Evolutionary conservation across 2,329 filamentous ascomycete species (phyloP), one percentile per base, ranked within the genome.

Genomic region (Talaromyces verruculosus): DNA sequence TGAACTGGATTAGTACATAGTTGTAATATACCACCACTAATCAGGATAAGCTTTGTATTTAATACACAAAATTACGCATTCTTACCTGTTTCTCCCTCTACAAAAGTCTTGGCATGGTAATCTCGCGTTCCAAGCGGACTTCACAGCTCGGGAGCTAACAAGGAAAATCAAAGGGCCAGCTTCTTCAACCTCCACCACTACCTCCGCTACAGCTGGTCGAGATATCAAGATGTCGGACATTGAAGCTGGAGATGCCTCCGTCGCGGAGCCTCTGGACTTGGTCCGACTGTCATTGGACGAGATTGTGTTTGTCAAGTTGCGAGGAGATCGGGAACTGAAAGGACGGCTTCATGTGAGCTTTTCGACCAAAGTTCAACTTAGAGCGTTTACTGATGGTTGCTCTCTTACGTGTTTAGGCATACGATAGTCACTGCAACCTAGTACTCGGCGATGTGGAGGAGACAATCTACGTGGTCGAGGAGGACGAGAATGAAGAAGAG

Each of bases 401-500:
- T 30, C n/a, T 61, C 8, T 11, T 10, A 10, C 37, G 33, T 43
- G 17, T 68, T 58, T 67, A 99, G 95, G 95, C 95, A 65, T 99
- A 99, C 78, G 95, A 99, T 77, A 97, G 92, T 75, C 95, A 99
- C 79, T 99, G 96, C 85, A 99, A 99, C 76, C 81, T 99, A 53
- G 92, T 99, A 5, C 85, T 99, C 5, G 94, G 95, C 64, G 95
- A 99, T 71, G 95, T 98, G 4, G 93, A 97, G 76, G 95, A 99
- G 84, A 98, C 94, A 6, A 93, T 99, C 71, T 99, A 97, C 77
- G 85, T 94, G 39, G 89, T 96, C 4, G 93, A 97, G 67, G 93
- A 97, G 67, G 92, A 96, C 47, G 87, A 90, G 17, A 90, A 92
- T 25, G 89, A 91, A 66, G 89, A 86, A 68, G 84, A 94, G 66